phyloP scores from a whole-genome alignment of 2,329 filamentous ascomycete genomes.

The Talaromyces albobiverticillius region DNA sequence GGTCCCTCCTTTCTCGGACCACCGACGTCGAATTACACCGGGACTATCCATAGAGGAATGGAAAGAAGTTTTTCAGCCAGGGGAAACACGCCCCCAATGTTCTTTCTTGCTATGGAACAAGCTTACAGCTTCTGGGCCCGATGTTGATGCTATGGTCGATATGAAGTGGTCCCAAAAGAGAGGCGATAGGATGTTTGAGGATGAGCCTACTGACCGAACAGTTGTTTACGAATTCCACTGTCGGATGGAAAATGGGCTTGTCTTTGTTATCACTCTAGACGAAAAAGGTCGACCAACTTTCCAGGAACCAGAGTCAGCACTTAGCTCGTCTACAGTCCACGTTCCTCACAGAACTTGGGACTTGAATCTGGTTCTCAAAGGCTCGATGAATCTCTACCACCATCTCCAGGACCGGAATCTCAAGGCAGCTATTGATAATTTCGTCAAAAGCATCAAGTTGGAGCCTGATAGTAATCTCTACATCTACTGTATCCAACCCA shows the following conservation, averaged over 20 bases:
- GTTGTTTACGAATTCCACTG: conserved; percentile 42
- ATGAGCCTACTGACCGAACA: conserved; percentile 20
- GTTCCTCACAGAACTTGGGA: conserved; percentile 41
- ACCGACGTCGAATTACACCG: conserved; percentile 23
- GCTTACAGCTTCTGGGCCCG: conserved; percentile 28
- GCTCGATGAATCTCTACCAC: conserved; percentile 18
- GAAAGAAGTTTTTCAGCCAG: conserved; percentile 32
- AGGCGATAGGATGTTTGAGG: conserved; percentile 26
- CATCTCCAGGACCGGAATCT: conserved; percentile 24
- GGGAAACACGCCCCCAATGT: conserved; percentile 8
- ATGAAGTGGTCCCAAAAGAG: conserved; percentile 25
- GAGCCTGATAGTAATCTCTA: conserved; percentile 24
- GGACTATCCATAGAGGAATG: conserved; percentile 24
- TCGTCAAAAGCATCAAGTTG: conserved; percentile 35
- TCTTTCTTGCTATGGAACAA: conserved; percentile 4
- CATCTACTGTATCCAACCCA: conserved; percentile 27
- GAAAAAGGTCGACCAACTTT: conserved; percentile 29
- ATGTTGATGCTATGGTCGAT: conserved; percentile 38
- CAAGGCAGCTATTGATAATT: conserved; percentile 26
- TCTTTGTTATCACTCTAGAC: conserved; percentile 32
- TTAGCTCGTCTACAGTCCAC: conserved; percentile 38
- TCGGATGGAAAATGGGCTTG: conserved; percentile 25
- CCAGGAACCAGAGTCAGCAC: conserved; percentile 21
- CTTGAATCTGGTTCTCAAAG: conserved; percentile 30
- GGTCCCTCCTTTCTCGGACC: conserved; percentile 17